Conservation (phyloP, 345 rosid genomes). For the Gossypium bickii region DNA sequence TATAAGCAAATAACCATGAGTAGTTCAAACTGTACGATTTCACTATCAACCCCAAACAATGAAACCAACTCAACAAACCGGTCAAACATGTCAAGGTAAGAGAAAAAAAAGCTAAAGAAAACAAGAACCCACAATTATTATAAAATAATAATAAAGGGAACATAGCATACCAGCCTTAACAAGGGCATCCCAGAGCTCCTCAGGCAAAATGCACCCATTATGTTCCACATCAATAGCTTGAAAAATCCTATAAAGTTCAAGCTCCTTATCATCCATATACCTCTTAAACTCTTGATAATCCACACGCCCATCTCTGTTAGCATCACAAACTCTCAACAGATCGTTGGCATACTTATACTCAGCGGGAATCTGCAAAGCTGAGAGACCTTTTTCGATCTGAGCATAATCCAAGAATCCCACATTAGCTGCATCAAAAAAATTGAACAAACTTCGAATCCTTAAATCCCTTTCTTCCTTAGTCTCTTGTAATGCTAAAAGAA, state of each 20-base stretch:
- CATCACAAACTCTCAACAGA: slow-evolving; percentile 69
- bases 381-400: slow-evolving; percentile 80
- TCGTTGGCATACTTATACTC: slow-evolving; percentile 79
- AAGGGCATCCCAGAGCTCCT: slow-evolving; percentile 81
- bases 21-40: background rate
- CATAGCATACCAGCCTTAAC: slow-evolving; percentile 62
- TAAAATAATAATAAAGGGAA: slow-evolving; percentile 9
- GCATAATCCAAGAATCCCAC: slow-evolving; percentile 66
- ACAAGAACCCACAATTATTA: background rate
- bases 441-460: slow-evolving; percentile 61
- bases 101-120: background rate
- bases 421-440: slow-evolving; percentile 61
- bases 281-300: slow-evolving; percentile 80
- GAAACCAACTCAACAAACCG: slow-evolving; percentile 2
- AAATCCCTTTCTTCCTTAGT: slow-evolving; percentile 76
- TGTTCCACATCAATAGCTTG: slow-evolving; percentile 74
- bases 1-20: background rate
- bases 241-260: slow-evolving; percentile 62
- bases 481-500: slow-evolving; percentile 66
- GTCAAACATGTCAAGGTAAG: background rate
- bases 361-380: slow-evolving; percentile 67
- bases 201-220: slow-evolving; percentile 81
- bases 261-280: slow-evolving; percentile 86
- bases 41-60: slow-evolving; percentile 9
- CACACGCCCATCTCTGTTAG: slow-evolving; percentile 78